Conservation (phyloP, 352 stramenopile species). For the Phytopythium vexans region DNA sequence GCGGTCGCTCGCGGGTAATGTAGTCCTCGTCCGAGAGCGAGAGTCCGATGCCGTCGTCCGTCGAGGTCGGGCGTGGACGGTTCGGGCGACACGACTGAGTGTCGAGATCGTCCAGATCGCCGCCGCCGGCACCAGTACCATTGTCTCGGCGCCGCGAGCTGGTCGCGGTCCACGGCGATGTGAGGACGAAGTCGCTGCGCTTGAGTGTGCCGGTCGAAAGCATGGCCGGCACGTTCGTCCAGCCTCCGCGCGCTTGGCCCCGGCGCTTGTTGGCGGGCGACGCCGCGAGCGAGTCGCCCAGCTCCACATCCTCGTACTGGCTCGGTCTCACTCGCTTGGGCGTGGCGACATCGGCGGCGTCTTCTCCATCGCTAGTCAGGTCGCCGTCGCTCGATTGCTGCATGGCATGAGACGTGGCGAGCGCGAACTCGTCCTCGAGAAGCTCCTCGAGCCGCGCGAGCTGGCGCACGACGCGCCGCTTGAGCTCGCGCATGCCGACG, state of each 20-base stretch:
- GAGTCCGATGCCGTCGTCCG: conserved; percentile 24
- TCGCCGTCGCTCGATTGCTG: conserved; percentile 9
- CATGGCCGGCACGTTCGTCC: conserved; percentile 29
- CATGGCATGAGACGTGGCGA: conserved; percentile 9
- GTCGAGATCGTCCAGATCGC: conserved; percentile 2
- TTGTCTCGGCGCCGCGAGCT: conserved; percentile 5
- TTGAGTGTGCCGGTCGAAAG: conserved; percentile 32
- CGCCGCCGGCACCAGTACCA: neutral
- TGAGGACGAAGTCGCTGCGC: conserved; percentile 36
- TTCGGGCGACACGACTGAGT: neutral
- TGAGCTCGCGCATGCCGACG: conserved; percentile 37
- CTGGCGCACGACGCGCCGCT: conserved; percentile 33
- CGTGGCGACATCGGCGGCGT: neutral
- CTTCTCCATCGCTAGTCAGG: conserved; percentile 10
- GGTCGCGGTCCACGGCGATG: conserved; percentile 36
- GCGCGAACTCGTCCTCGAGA: conserved; percentile 29
- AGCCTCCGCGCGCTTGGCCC: conserved; percentile 9
- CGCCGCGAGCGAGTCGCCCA: neutral
- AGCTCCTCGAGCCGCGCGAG: conserved; percentile 25
- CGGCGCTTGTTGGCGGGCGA: neutral
- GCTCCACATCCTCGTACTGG: conserved; percentile 29
- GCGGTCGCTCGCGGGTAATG: conserved; percentile 47
- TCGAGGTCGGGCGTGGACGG: neutral
- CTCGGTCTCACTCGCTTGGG: neutral
- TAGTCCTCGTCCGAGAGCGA: conserved; percentile 74